Percentiles rank a stretch among this genome's conserved stretches.
These are phyloP conservation scores for Dothistroma septosporum DNA, from an alignment of 2,329 filamentous ascomycete species.

Conservation along the genomic window DNA sequence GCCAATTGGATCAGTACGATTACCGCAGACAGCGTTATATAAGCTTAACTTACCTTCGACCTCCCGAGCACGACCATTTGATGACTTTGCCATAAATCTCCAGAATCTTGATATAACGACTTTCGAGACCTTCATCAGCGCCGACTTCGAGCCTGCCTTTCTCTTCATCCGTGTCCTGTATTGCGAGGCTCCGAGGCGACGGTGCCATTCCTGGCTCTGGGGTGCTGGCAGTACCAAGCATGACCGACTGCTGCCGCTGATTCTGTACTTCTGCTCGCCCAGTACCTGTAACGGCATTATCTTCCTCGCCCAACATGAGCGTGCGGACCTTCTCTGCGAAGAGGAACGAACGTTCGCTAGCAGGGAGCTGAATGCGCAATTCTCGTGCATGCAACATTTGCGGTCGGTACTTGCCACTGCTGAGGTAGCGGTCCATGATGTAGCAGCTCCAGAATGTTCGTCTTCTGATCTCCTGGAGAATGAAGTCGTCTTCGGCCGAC, in stretches of 20 bases:
- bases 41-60: constrained; percentile 44
- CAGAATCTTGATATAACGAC: constrained; percentile 52
- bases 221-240: constrained; percentile 25
- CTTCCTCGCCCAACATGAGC: constrained; percentile 45
- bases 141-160: constrained; percentile 52
- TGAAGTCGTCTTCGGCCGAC: constrained; percentile 41
- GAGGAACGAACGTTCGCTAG: constrained; percentile 62
- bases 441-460: constrained; percentile 73
- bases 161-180: constrained; percentile 34
- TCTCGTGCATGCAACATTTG: constrained; percentile 58
- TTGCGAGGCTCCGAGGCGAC: constrained; percentile 17
- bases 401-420: constrained; percentile 59
- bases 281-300: constrained; percentile 33
- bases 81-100: constrained; percentile 55
- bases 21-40: neutral
- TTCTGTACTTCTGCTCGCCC: constrained; percentile 39
- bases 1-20: constrained; percentile 4
- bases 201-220: constrained; percentile 19
- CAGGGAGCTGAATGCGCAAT: constrained; percentile 63
- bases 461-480: constrained; percentile 60
- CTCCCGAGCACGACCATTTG: constrained; percentile 56
- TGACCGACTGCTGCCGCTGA: constrained; percentile 46
- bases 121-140: constrained; percentile 44
- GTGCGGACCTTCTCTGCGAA: constrained; percentile 57
- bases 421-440: constrained; percentile 65